Conservation (phyloP, 805 yeast species). For the Komagataella mondaviorum region DNA sequence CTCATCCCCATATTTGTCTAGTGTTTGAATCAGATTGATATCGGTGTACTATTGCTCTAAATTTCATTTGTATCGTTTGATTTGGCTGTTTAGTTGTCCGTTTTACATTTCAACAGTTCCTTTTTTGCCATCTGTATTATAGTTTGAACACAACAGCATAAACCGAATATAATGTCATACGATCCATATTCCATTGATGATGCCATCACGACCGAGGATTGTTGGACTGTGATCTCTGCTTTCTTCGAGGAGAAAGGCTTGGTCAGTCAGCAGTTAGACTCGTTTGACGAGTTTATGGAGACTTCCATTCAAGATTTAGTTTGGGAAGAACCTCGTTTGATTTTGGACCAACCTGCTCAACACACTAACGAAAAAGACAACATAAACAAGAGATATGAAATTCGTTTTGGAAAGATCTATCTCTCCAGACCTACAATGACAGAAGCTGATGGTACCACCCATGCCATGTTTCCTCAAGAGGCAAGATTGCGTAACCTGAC, state of each 20-base stretch:
- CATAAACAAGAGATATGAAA: conserved; percentile 85
- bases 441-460: conserved; percentile 99
- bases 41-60: not conserved
- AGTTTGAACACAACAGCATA: not conserved
- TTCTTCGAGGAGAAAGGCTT: conserved; percentile 94
- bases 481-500: conserved; percentile 94
- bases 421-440: conserved; percentile 96
- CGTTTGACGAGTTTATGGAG: conserved; percentile 95
- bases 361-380: conserved; percentile 86
- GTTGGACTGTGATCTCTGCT: conserved; percentile 96
- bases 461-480: conserved; percentile 95
- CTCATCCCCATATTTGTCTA: not conserved
- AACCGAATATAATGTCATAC: not conserved
- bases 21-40: not conserved
- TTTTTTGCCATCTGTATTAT: not conserved
- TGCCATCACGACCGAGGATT: conserved; percentile 89
- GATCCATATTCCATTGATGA: not conserved
- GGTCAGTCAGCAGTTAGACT: conserved; percentile 95
- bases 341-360: conserved; percentile 96
- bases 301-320: conserved; percentile 94
- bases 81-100: not conserved
- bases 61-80: not conserved
- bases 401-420: conserved; percentile 94
- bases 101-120: not conserved
- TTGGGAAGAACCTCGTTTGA: conserved; percentile 87